A percentile compares a stretch with the other conserved stretches of the same genome.
phyloP scores from a whole-genome alignment of 2,329 filamentous ascomycete genomes.

The Colletotrichum caudatum region DNA sequence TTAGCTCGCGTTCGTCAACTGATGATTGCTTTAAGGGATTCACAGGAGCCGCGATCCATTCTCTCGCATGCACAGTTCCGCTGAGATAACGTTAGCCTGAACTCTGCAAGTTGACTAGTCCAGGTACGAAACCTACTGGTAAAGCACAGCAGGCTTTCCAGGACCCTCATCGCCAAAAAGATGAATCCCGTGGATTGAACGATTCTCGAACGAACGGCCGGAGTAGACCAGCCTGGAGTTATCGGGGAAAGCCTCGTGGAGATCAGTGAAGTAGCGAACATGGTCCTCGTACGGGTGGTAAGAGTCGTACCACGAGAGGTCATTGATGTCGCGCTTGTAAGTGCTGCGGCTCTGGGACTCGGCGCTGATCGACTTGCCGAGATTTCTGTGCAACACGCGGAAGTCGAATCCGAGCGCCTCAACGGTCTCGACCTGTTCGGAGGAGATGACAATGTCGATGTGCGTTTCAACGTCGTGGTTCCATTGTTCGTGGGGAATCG shows the following conservation, averaged over 20 bases:
- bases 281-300: slow-evolving; percentile 66
- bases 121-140: slow-evolving; percentile 49
- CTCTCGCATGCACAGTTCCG: slow-evolving; percentile 64
- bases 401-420: slow-evolving; percentile 44
- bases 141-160: slow-evolving; percentile 62
- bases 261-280: slow-evolving; percentile 57
- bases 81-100: background rate
- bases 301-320: slow-evolving; percentile 60
- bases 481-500: slow-evolving; percentile 46
- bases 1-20: slow-evolving; percentile 42
- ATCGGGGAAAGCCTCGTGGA: slow-evolving; percentile 56
- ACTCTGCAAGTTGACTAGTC: background rate
- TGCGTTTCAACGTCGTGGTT: slow-evolving; percentile 44
- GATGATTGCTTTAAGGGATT: slow-evolving; percentile 47
- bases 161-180: slow-evolving; percentile 58
- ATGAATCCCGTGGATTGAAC: slow-evolving; percentile 69
- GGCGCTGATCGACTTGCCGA: slow-evolving; percentile 45
- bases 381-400: slow-evolving; percentile 44
- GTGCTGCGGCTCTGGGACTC: slow-evolving; percentile 40
- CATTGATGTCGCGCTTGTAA: slow-evolving; percentile 47
- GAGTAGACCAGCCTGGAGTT: slow-evolving; percentile 61
- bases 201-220: slow-evolving; percentile 59
- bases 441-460: slow-evolving; percentile 47
- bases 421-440: slow-evolving; percentile 44
- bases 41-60: slow-evolving; percentile 67